Evolutionary conservation across 768 basidiomycete species (phyloP), one percentile per base, ranked within the genome.

Genomic region (Tricholoma hemisulphureum): DNA sequence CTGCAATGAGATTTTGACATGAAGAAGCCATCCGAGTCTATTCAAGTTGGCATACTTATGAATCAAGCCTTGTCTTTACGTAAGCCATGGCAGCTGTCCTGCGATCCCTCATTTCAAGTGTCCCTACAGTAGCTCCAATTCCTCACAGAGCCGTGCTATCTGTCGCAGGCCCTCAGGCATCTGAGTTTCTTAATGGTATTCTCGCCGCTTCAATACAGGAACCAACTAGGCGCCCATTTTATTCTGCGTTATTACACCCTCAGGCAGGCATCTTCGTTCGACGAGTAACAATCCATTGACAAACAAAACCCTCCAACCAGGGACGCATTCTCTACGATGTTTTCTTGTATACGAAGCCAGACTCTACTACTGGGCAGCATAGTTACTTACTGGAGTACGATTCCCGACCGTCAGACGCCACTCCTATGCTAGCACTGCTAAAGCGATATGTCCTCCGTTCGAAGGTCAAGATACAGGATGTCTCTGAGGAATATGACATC

Each of bases 281-380:
- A 56, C 29, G 50, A 51, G 39, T 23, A 46, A 54, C 39, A 1
- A 28, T 29, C 5, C 26, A 59, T 57, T 62, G 35, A 62, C 51
- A 48, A 24, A 53, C 24, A 34, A 50, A 63, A 59, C 46, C 56
- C 14, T 66, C 53, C 23, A 37, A 65, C 20, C 65, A 95, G 94
- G 96, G 96, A 37, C 83, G 95, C 68, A 85, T 98, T 28, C 76
- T 97, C 46, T 88, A 94, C 67, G 95, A 98, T 70, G 74, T 89
- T 51, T 95, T 98, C 72, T 78, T 97, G 60, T 91, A 93, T 69
- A 85, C 88, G 13, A 75, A 78, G 26, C 72, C 76, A 9, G 73
- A 74, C 43, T 65, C 70, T 35, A 10, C 18, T 26, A 71, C 71
- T 18, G 76, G 83, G 11, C 71, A 77, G 20, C 73, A 70, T 14